Base-by-base conservation (phyloP, 768 basidiomycete genomes). In the Scleroderma bovista region DNA sequence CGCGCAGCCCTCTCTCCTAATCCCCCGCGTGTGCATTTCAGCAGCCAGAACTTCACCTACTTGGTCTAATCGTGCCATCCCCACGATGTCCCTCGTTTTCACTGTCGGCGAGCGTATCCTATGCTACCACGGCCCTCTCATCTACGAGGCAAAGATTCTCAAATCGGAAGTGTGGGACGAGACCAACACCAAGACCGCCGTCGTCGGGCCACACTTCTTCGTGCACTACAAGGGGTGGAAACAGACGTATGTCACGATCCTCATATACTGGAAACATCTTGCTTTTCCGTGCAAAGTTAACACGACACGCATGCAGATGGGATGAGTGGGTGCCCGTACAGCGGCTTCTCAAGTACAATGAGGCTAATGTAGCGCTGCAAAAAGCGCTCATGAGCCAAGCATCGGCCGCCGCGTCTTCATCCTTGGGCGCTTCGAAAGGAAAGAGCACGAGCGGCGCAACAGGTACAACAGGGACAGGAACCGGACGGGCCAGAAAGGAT, bases 191-290 rank as follows among this genome's bases (percentile, higher is more conserved):
- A 74, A 79, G 37, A 75, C 79, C 6, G 80, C 83, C 6, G 64
- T 68, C 10, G 66, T 78, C 2, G 95, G 94, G 6, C 80, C 82
- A 3, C 91, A 95, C 60, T 97, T 91, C 69, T 85, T 88, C 53
- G 94, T 99, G 34, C 96, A 99, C 67, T 99, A 99, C 76, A 96
- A 97, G 69, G 96, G 96, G 9, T 99, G 96, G 96, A 99, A 97
- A 66, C 88, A 92, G 67, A 94, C 91, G 92, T 94, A 64, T 57
- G 81, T 72, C 19, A 10, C 17, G 22, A 17, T 24, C n/a, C 39
- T 29, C 4, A 29, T 29, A n/a, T 29, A 9, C 26, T 29, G 26
- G 26, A 26, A n/a, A 12, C 31, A 13, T 16, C n/a, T 31, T 38
- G 41, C 50, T 40, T 47, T 49, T 53, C 50, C 38, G 26, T 29